Percentiles rank a stretch among this genome's conserved stretches.
These are phyloP conservation scores for Polytrichum formosum DNA, from an alignment of 225 moss, liverwort and hornwort species.

Conservation along the genomic window DNA sequence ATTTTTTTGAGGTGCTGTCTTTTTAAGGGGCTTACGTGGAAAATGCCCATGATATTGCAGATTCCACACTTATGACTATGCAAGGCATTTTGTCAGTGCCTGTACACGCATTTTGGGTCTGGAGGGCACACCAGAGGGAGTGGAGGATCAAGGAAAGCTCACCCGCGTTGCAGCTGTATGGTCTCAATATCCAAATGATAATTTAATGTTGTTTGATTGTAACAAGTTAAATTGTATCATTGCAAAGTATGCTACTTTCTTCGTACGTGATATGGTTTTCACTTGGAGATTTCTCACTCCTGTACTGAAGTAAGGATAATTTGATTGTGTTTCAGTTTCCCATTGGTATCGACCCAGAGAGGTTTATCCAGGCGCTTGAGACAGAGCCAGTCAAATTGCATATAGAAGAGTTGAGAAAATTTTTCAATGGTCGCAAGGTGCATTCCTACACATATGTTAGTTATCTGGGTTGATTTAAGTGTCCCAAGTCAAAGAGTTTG, in stretches of 20 bases:
- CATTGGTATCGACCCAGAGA: constrained; percentile 78
- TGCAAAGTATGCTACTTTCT: too few relatives aligned
- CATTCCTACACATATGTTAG: not conserved
- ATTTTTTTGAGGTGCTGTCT: too few relatives aligned
- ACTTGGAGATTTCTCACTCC: not conserved
- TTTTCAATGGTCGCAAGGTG: constrained; percentile 71
- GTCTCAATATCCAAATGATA: not conserved
- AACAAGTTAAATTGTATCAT: too few relatives aligned
- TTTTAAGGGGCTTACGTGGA: too few relatives aligned
- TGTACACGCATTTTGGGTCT: constrained; percentile 86
- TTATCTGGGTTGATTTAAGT: too few relatives aligned
- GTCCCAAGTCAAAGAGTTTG: too few relatives aligned
- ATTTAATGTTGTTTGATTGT: too few relatives aligned
- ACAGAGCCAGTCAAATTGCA: constrained; percentile 65
- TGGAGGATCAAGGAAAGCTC: constrained; percentile 84
- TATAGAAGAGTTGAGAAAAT: constrained; percentile 36
- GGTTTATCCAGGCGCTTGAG: constrained; percentile 65
- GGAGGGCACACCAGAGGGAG: constrained; percentile 90
- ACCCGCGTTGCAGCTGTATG: constrained; percentile 83
- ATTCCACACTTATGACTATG: constrained; percentile 90
- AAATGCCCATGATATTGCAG: constrained; percentile 25
- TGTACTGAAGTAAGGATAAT: not conserved
- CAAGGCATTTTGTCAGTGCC: constrained; percentile 86
- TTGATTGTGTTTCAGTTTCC: constrained; percentile 49
- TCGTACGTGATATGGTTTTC: too few relatives aligned